A percentile compares a stretch with the other conserved stretches of the same genome.
These are phyloP conservation scores for Biscogniauxia sp. DNA, from an alignment of 2,329 filamentous ascomycete species.

Conservation along the genomic window DNA sequence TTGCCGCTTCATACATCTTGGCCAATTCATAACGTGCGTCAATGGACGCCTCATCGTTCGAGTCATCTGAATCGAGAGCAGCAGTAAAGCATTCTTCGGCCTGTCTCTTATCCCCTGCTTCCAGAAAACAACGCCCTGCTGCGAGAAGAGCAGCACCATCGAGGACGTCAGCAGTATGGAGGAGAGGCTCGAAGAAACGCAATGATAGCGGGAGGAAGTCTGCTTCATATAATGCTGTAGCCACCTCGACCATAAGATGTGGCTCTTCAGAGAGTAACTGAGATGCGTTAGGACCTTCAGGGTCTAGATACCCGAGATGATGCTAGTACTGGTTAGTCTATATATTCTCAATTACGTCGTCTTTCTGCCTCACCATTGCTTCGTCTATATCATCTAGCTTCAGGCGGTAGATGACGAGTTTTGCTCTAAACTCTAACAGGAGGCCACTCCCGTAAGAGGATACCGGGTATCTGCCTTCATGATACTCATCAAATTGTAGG, in stretches of 20 bases:
- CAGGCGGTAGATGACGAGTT: conserved; percentile 80
- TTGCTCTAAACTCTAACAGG: conserved; percentile 78
- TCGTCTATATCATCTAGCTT: conserved; percentile 67
- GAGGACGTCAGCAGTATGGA: conserved; percentile 44
- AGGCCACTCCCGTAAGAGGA: conserved; percentile 69
- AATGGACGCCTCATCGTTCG: conserved; percentile 52
- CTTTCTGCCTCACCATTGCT: conserved; percentile 60
- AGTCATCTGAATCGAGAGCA: conserved; percentile 68
- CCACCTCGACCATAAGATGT: conserved; percentile 74
- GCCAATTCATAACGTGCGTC: conserved; percentile 77
- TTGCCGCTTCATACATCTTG: conserved; percentile 76
- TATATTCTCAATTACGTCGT: conserved; percentile 11
- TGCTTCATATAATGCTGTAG: conserved; percentile 44
- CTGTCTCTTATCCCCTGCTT: conserved; percentile 59
- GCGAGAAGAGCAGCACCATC: conserved; percentile 54
- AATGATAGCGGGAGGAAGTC: conserved; percentile 43
- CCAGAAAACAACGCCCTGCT: conserved; percentile 67
- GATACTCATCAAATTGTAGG: conserved; percentile 58
- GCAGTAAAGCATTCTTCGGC: conserved; percentile 77
- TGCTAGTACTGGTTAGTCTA: conserved; percentile 40
- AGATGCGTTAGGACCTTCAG: conserved; percentile 52
- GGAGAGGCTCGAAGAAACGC: conserved; percentile 55
- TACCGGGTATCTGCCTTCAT: conserved; percentile 48
- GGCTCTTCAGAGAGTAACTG: conserved; percentile 62
- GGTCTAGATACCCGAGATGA: conserved; percentile 70